A percentile compares a stretch with the other conserved stretches of the same genome.
These are phyloP conservation scores for Hypoxylon sp. DNA, from an alignment of 2,329 filamentous ascomycete genomes.

Conservation along the genomic window DNA sequence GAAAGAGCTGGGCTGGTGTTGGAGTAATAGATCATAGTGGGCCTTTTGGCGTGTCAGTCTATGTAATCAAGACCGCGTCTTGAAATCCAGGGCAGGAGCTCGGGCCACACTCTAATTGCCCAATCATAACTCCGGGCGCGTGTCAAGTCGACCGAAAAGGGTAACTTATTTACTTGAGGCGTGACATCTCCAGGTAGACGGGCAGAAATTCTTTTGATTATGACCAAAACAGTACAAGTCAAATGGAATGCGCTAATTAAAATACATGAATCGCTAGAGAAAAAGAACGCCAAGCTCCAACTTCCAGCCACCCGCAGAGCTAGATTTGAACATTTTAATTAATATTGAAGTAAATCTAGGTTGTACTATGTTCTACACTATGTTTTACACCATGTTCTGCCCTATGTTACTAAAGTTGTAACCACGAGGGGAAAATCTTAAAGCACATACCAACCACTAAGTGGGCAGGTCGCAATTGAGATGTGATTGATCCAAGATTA, in stretches of 20 bases:
- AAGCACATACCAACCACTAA: conserved; percentile 15
- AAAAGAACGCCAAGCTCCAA: conserved; percentile 5
- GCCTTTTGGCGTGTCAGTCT: conserved; percentile 49
- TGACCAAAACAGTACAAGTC: conserved; percentile 37
- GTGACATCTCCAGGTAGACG: conserved; percentile 50
- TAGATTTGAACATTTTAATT: conserved; percentile 2
- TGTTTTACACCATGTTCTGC: neutral
- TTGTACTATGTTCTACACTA: neutral
- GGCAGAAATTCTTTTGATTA: conserved; percentile 33
- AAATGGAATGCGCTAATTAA: conserved; percentile 36
- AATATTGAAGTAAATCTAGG: neutral
- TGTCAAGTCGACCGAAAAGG: conserved; percentile 47
- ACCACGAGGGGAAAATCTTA: conserved; percentile 12
- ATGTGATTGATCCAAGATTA: conserved; percentile 10
- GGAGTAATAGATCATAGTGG: conserved; percentile 47
- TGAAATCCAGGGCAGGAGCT: conserved; percentile 34
- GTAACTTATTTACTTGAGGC: conserved; percentile 53
- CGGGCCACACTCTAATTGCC: conserved; percentile 39
- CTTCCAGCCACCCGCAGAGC: conserved; percentile 14
- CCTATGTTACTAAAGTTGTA: neutral
- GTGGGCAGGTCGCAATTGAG: conserved; percentile 14
- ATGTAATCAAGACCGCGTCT: conserved; percentile 50
- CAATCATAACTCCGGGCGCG: conserved; percentile 48
- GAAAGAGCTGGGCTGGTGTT: conserved; percentile 35
- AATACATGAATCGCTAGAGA: conserved; percentile 8